Evolutionary conservation across 1,284 basidiomycete genomes (phyloP), one percentile per base, ranked within the genome.

Genomic region (Naganishia liquefaciens): DNA sequence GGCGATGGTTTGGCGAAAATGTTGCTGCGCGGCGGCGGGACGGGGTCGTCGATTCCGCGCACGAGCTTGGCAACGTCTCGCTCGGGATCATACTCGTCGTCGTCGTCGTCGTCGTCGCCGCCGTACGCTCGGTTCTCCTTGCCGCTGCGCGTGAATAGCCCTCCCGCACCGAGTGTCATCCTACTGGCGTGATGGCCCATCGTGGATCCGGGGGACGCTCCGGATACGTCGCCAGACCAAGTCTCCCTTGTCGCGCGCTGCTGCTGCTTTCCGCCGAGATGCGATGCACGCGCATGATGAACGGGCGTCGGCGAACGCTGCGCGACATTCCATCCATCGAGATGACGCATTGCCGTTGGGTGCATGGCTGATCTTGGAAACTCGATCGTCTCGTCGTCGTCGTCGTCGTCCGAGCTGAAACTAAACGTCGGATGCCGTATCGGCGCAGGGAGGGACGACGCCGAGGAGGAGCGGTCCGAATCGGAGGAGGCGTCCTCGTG

Each of bases 161-260:
- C 54, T 0, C 91, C 91, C 2, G 90, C 89, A 64, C 84, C 89
- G n/a, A 94, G 82, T 0, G 91, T 93, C 53, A 93, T 81, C 0
- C 85, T 89, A 68, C 88, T 90, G 28, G 89, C 90, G 77, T 94
- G 91, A 76, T 94, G 91, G 2, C 86, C 89, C 13, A 86, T 86
- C 0, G 91, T 93, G 0, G 89, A 91, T 65, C 89, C 80, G 0
- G 90, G 79, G 54, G 75, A 76, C 15, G 43, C 28, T 0, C 43
- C 54, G 9, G 43, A 46, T 3, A 46, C 15, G 27, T 39, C 42
- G 15, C 28, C 54, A 30, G 37, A 47, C 28, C 43, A 57, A n/a
- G 5, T 55, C 54, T 19, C 19, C 43, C 27, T 21, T 42, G 2
- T 46, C 27, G 42, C 27, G 25, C n/a, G 42, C 27, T 40, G 42